A percentile compares a stretch with the other conserved stretches of the same genome.
These are phyloP conservation scores for Calonectria pseudoturangicola DNA, from an alignment of 2,329 filamentous ascomycete genomes.

Conservation along the genomic window DNA sequence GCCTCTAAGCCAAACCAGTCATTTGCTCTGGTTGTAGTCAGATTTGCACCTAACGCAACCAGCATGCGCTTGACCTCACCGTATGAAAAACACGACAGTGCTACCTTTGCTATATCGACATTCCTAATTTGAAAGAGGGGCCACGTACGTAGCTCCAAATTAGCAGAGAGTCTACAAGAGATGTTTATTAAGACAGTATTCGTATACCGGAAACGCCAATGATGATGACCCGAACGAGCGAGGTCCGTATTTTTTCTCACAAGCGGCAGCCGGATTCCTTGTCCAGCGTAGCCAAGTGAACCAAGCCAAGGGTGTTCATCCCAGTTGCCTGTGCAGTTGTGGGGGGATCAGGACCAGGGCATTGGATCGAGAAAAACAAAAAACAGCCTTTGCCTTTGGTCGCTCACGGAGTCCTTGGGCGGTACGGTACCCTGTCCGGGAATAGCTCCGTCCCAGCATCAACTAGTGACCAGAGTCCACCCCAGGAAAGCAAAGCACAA, in stretches of 20 bases:
- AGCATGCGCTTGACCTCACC: constrained; percentile 18
- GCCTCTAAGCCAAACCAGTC: constrained; percentile 25
- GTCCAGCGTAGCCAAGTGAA: constrained; percentile 33
- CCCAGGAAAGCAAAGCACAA: constrained; percentile 40
- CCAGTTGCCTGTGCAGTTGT: constrained; percentile 44
- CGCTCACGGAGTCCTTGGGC: constrained; percentile 38
- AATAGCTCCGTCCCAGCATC: constrained; percentile 46
- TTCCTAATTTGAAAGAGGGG: constrained; percentile 28
- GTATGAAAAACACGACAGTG: constrained; percentile 33
- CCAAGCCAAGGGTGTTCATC: constrained; percentile 51
- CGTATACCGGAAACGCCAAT: constrained; percentile 42
- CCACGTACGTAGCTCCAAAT: constrained; percentile 31
- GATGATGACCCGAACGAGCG: constrained; percentile 38
- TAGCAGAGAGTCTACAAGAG: not conserved
- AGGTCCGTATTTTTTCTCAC: constrained; percentile 35
- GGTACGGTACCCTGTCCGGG: constrained; percentile 43
- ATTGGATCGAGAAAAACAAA: constrained; percentile 39
- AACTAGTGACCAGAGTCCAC: constrained; percentile 42
- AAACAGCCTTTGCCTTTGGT: constrained; percentile 34
- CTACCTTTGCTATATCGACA: constrained; percentile 24
- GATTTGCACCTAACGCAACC: constrained; percentile 32
- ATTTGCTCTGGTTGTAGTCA: constrained; percentile 20
- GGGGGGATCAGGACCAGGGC: constrained; percentile 45
- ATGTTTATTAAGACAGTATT: constrained; percentile 35
- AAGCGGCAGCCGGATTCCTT: constrained; percentile 34